A percentile compares a stretch with the other conserved stretches of the same genome.
These are phyloP conservation scores for Paragyromitra xinjiangensis DNA, from an alignment of 495 filamentous ascomycete genomes.

Conservation along the genomic window DNA sequence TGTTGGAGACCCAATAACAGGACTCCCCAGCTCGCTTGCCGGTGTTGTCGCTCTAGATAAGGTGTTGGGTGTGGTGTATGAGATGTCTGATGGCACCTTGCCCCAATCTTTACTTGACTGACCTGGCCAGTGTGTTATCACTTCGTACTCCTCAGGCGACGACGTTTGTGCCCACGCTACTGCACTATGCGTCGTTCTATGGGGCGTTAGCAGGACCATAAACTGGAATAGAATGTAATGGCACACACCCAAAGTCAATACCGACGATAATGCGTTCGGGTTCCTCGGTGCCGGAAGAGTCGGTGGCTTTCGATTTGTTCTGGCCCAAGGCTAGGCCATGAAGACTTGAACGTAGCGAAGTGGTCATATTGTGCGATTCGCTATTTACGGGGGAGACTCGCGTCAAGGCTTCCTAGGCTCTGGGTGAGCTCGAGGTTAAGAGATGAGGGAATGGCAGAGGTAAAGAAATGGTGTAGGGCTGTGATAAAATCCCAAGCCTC, in stretches of 20 bases:
- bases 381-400: neutral
- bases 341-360: conserved; percentile 48
- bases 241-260: conserved; percentile 56
- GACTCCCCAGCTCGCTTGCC: conserved; percentile 36
- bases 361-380: conserved; percentile 35
- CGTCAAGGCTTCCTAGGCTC: neutral
- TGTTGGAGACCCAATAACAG: conserved; percentile 10
- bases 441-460: conserved; percentile 14
- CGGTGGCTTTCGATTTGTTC: conserved; percentile 21
- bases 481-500: conserved; percentile 16
- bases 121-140: conserved; percentile 83
- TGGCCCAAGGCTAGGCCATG: conserved; percentile 44
- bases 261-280: conserved; percentile 56
- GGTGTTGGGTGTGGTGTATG: conserved; percentile 59
- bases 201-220: neutral
- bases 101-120: conserved; percentile 76
- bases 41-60: conserved; percentile 23
- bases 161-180: conserved; percentile 65
- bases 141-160: conserved; percentile 78
- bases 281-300: conserved; percentile 15
- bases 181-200: conserved; percentile 57
- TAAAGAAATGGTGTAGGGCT: conserved; percentile 13
- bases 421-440: conserved; percentile 8
- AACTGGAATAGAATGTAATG: neutral
- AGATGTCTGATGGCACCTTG: conserved; percentile 73